Conservation (phyloP, 176 grass and related monocot genomes). For the Aechmea fasciata region DNA sequence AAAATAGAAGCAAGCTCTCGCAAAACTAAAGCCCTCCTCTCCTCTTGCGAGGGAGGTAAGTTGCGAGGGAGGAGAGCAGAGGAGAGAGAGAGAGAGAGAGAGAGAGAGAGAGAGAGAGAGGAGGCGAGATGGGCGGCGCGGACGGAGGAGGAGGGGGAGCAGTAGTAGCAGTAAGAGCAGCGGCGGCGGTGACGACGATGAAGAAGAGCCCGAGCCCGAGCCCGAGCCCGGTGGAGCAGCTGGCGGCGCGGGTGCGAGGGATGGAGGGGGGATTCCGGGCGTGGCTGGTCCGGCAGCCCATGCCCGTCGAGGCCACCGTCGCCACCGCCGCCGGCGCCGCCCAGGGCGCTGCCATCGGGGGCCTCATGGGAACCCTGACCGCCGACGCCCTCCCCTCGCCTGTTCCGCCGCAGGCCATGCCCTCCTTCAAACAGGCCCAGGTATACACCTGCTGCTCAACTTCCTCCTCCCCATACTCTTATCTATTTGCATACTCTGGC, state of each 20-base stretch:
- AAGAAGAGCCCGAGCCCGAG: constrained; percentile 13
- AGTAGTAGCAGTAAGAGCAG: constrained; percentile 23
- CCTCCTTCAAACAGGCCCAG: neutral
- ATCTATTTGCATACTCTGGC: no score
- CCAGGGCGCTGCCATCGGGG: constrained; percentile 74
- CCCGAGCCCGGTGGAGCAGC: constrained; percentile 52
- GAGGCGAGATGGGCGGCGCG: neutral
- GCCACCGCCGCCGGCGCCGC: constrained; percentile 49
- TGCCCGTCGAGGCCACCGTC: constrained; percentile 64
- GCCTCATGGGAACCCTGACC: constrained; percentile 63
- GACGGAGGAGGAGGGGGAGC: constrained; percentile 35
- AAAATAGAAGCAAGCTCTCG: no score
- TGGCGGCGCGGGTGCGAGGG: constrained; percentile 36
- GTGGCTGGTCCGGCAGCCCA: constrained; percentile 69
- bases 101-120: neutral
- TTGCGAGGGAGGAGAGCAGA: no score
- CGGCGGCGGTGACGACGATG: constrained; percentile 1
- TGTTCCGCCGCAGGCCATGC: constrained; percentile 8
- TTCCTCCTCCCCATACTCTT: no score
- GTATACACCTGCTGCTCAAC: neutral
- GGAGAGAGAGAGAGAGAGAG: neutral
- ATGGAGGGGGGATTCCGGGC: constrained; percentile 51
- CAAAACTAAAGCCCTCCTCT: no score
- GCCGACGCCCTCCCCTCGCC: constrained; percentile 30
- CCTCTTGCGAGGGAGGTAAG: no score